Evolutionary conservation across 2,329 filamentous ascomycete species (phyloP).

Genomic region (Xylaria digitata): DNA sequence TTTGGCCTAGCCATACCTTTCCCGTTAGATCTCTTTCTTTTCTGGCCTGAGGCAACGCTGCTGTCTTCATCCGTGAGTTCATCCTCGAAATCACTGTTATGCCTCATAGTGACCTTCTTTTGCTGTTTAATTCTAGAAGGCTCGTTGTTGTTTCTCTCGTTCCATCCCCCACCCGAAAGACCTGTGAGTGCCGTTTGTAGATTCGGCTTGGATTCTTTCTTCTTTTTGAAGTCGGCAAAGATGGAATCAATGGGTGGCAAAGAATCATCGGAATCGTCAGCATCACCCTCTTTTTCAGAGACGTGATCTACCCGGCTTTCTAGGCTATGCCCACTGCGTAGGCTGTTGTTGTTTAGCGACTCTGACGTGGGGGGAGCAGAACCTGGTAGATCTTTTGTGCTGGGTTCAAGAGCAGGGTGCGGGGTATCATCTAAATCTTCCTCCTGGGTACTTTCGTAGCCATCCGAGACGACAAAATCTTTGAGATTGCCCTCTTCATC

Average conservation of each 20-base stretch:
- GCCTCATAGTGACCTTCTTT: neutral
- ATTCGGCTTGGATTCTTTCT: conserved; percentile 4
- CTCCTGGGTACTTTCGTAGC: conserved; percentile 33
- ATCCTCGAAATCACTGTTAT: neutral
- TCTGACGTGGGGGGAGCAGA: neutral
- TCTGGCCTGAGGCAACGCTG: conserved; percentile 8
- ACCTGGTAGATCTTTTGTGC: neutral
- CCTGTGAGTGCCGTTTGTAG: neutral
- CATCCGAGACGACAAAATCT: conserved; percentile 42
- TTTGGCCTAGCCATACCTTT: conserved; percentile 21
- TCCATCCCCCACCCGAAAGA: neutral
- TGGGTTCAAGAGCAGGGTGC: conserved; percentile 9
- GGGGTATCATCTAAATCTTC: conserved; percentile 12
- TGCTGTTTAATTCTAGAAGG: neutral
- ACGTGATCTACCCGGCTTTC: neutral
- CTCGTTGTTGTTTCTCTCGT: neutral
- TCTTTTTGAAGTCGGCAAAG: conserved; percentile 22
- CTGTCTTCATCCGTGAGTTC: conserved; percentile 1
- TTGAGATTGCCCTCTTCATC: conserved; percentile 42
- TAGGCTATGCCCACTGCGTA: neutral
- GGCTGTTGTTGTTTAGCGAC: neutral
- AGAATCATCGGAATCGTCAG: conserved; percentile 26
- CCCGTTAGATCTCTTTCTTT: conserved; percentile 29
- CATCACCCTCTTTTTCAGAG: conserved; percentile 20
- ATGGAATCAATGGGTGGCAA: conserved; percentile 28